Evolutionary conservation across 306 rosid species (phyloP), one percentile per base, ranked within the genome.

Genomic region (Parietaria judaica): DNA sequence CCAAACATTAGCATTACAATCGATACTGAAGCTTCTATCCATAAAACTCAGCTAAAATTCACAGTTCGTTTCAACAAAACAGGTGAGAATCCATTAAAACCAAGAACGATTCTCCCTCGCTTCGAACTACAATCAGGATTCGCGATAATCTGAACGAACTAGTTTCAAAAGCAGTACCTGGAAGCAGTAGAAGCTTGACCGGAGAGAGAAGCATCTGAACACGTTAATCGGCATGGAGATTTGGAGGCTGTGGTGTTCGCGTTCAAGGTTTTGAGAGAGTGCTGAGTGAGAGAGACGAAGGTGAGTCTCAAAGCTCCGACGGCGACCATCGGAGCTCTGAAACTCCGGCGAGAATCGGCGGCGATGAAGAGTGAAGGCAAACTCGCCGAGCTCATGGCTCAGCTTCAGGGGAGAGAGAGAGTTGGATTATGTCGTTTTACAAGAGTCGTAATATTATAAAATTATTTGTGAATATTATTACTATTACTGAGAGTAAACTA

Each of bases 291-390:
- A 65, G 65, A 49, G 53, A 49, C 53, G 4, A 7, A n/a, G 14
- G 14, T 49, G 53, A 49, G 70, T 14, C 56, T 68, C 48, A 81
- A 39, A 0, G 76, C 71, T 50, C 79, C 76, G 46, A 38, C 66
- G 34, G 73, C 60, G 58, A 65, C 47, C 49, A 64, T 35, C 0
- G 84, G 82, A 5, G 61, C 56, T 38, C 63, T 62, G 16, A 78
- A 61, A 61, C 78, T 66, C 54, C 86, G 83, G 78, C 76, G 68
- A 23, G 77, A 55, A 6, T 69, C 61, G 70, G 76, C 77, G 14
- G 53, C 53, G 14, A n/a, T 49, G 61, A 84, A 66, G 41, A 74
- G 53, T 36, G 90, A 74, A 72, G 95, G 70, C 35, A 73, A 72
- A 59, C 77, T 71, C 74, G 63, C 70, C 7, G 84, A 78, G 14